Evolutionary conservation across 208 protist genomes (phyloP).

Genomic region (Leishmania lainsoni): DNA sequence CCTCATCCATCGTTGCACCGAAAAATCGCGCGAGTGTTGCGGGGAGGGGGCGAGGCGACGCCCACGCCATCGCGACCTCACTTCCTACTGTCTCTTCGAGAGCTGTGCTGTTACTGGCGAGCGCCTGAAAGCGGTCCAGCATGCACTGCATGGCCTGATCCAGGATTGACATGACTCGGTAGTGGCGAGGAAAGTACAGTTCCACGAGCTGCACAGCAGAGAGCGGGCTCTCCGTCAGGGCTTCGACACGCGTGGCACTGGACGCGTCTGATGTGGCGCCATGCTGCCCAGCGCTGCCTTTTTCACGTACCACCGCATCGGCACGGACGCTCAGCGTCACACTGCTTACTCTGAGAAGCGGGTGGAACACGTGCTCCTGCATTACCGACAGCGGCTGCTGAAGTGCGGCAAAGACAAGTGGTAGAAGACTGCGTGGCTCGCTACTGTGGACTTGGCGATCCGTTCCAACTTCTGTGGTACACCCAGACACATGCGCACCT

Average conservation of each 20-base stretch:
- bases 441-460: not conserved
- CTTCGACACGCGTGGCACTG: constrained; percentile 12
- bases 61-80: not conserved
- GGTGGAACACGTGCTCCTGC: constrained; percentile 27
- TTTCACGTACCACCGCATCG: constrained; percentile 44
- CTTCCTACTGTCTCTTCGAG: not conserved
- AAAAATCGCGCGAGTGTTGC: constrained; percentile 1
- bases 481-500: not conserved
- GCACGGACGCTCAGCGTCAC: constrained; percentile 28
- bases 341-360: constrained; percentile 21
- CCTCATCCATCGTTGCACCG: constrained; percentile 25
- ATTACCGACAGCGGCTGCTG: constrained; percentile 48
- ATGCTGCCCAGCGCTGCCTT: constrained; percentile 14
- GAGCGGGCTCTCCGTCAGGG: not conserved
- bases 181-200: constrained; percentile 52
- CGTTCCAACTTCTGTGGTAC: not conserved
- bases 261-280: not conserved
- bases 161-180: constrained; percentile 32
- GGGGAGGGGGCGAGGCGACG: not conserved
- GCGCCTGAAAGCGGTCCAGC: constrained; percentile 6
- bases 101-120: not conserved
- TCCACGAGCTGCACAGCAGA: constrained; percentile 17
- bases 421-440: not conserved
- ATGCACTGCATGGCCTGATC: constrained; percentile 38
- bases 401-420: constrained; percentile 19